phyloP scores from a whole-genome alignment of 108 stramenopile genomes.

The Bacterosira constricta region DNA sequence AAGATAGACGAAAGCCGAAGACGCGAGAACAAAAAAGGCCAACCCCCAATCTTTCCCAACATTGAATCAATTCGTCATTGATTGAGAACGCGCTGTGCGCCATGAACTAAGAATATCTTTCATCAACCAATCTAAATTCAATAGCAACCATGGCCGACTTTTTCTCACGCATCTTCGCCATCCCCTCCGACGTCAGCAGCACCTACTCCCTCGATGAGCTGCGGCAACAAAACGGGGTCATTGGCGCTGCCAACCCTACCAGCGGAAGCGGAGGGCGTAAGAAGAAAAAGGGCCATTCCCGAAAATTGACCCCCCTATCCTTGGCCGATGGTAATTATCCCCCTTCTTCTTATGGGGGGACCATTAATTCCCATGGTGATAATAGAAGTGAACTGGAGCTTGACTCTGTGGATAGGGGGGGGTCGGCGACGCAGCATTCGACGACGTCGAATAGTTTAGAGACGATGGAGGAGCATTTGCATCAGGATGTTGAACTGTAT shows the following conservation, averaged over 20 bases:
- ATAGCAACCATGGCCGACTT: conserved; percentile 40
- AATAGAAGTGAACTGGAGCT: too few relatives aligned
- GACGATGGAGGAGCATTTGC: conserved; percentile 2
- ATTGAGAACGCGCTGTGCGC: too few relatives aligned
- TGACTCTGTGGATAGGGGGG: too few relatives aligned
- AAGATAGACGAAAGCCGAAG: too few relatives aligned
- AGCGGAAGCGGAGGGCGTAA: neutral
- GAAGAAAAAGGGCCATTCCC: too few relatives aligned
- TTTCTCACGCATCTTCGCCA: conserved; percentile 34
- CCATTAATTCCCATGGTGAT: too few relatives aligned
- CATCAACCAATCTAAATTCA: too few relatives aligned
- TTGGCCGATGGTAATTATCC: neutral
- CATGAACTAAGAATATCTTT: too few relatives aligned
- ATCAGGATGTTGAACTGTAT: too few relatives aligned
- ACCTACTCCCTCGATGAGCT: conserved; percentile 6
- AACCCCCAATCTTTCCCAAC: too few relatives aligned
- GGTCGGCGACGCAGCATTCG: neutral
- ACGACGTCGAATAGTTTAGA: neutral
- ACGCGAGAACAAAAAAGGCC: too few relatives aligned
- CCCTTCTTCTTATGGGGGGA: neutral
- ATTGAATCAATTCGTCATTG: too few relatives aligned
- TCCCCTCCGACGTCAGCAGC: conserved; percentile 27
- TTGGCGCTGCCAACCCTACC: neutral
- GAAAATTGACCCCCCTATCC: neutral
- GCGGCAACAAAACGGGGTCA: neutral